These are phyloP conservation scores for Agarophyton chilense DNA, from an alignment of 23 red algal species.

Conservation along the genomic window DNA sequence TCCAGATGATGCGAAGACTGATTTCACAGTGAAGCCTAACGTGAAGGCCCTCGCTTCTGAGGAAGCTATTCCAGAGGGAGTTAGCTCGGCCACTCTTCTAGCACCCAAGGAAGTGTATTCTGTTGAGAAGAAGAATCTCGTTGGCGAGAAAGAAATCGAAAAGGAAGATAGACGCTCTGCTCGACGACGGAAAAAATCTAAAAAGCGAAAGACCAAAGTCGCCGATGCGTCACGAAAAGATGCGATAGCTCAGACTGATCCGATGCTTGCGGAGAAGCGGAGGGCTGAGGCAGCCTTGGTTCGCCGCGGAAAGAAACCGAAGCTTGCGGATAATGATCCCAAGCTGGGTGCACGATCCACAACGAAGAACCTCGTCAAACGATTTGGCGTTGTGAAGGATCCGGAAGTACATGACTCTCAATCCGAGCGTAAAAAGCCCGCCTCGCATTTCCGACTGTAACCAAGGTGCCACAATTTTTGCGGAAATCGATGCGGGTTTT, in stretches of 20 bases:
- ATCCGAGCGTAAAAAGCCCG: background rate
- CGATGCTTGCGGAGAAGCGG: slow-evolving; percentile 29
- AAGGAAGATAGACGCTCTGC: slow-evolving; percentile 40
- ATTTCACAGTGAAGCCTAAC: slow-evolving; percentile 46
- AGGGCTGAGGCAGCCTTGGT: slow-evolving; percentile 35
- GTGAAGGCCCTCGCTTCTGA: slow-evolving; percentile 70
- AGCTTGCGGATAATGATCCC: slow-evolving; percentile 1
- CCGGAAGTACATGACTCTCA: background rate
- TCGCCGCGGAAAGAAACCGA: slow-evolving; percentile 52
- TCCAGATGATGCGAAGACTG: slow-evolving; percentile 6
- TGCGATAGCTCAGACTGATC: slow-evolving; percentile 15
- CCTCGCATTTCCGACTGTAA: slow-evolving; percentile 17
- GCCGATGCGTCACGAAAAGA: slow-evolving; percentile 3
- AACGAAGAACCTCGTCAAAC: slow-evolving; percentile 21
- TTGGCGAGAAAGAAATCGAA: slow-evolving; percentile 54
- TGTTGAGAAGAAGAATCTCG: slow-evolving; percentile 37
- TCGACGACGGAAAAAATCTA: slow-evolving; percentile 46
- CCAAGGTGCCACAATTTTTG: background rate
- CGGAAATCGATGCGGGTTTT: too few relatives aligned
- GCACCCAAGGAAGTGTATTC: slow-evolving; percentile 68
- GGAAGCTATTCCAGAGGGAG: slow-evolving; percentile 84
- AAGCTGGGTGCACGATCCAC: background rate
- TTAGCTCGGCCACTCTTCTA: slow-evolving; percentile 57
- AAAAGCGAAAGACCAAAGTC: slow-evolving; percentile 6
- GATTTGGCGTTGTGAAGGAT: background rate